Percentiles rank a stretch among this genome's conserved stretches.
phyloP scores from a whole-genome alignment of 257 asterid species.

The Coffea eugenioides region DNA sequence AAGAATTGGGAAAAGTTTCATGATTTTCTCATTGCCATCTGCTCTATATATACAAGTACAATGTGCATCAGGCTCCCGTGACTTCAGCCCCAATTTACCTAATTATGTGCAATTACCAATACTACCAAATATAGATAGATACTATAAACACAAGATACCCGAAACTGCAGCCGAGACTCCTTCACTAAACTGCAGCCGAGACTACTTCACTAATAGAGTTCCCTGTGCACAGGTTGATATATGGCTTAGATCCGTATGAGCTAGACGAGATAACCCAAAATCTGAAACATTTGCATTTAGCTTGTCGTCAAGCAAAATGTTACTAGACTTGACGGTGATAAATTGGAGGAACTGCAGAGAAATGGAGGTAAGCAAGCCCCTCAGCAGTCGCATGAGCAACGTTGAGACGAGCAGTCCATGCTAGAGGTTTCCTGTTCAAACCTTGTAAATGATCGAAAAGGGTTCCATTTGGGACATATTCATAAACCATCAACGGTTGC shows the following conservation, averaged over 20 bases:
- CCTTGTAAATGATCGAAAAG: conserved; percentile 58
- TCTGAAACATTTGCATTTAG: conserved; percentile 75
- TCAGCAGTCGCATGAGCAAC: conserved; percentile 83
- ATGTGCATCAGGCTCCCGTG: too few species aligned
- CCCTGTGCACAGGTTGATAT: conserved; percentile 95
- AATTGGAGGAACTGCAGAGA: conserved; percentile 80
- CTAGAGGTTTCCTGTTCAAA: conserved; percentile 26
- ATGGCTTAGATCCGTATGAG: conserved; percentile 82
- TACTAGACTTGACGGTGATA: conserved; percentile 94
- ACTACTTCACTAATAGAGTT: too few species aligned
- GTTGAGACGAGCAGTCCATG: conserved; percentile 54
- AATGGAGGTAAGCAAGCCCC: conserved; percentile 86
- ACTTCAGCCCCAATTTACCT: too few species aligned
- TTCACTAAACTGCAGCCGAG: too few species aligned
- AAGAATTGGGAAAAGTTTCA: too few species aligned
- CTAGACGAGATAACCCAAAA: conserved; percentile 80
- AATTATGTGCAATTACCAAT: too few species aligned
- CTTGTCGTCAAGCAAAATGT: conserved; percentile 70
- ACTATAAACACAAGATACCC: too few species aligned
- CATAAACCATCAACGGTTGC: conserved; percentile 83
- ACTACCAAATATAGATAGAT: too few species aligned
- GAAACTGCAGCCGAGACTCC: too few species aligned
- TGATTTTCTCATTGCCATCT: too few species aligned
- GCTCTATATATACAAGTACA: too few species aligned
- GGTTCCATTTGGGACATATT: conserved; percentile 64